Evolutionary conservation across 495 filamentous ascomycete genomes (phyloP).

Genomic region (Penicillium maclennaniae): DNA sequence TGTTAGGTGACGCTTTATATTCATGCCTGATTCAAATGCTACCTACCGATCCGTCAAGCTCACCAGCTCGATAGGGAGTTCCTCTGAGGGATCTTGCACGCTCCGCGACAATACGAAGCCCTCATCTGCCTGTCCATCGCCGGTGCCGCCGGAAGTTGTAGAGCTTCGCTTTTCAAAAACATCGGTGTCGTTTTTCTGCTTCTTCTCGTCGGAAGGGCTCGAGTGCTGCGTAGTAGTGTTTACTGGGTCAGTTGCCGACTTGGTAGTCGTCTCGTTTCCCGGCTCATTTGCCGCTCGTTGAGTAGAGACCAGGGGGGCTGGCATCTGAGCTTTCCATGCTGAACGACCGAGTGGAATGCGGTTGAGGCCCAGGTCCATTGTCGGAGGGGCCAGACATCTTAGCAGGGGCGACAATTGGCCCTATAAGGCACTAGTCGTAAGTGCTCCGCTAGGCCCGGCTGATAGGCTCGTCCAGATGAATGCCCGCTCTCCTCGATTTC

Average conservation of each 20-base stretch:
- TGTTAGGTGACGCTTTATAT: background rate
- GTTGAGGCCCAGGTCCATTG: slow-evolving; percentile 28
- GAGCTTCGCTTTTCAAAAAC: slow-evolving; percentile 45
- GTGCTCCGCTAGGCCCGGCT: slow-evolving; percentile 28
- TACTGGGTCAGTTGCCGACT: too few relatives aligned
- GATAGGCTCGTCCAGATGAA: slow-evolving; percentile 33
- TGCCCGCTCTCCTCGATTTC: slow-evolving; percentile 10
- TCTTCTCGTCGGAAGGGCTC: slow-evolving; percentile 25
- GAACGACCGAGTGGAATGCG: slow-evolving; percentile 48
- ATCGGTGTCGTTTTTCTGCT: slow-evolving; percentile 37
- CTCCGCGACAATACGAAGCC: slow-evolving; percentile 41
- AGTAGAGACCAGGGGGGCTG: slow-evolving; percentile 42
- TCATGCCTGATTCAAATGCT: background rate
- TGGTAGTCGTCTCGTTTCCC: slow-evolving; percentile 12
- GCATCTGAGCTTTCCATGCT: slow-evolving; percentile 46
- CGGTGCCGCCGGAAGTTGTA: slow-evolving; percentile 49
- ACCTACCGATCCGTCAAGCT: slow-evolving; percentile 81
- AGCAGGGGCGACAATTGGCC: slow-evolving; percentile 19
- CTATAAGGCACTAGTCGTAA: slow-evolving; percentile 24
- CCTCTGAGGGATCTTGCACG: slow-evolving; percentile 65
- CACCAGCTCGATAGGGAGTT: slow-evolving; percentile 87
- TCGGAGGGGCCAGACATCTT: slow-evolving; percentile 30
- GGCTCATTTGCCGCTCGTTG: slow-evolving; percentile 54
- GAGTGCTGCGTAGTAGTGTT: slow-evolving; percentile 8
- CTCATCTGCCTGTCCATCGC: slow-evolving; percentile 49